Evolutionary conservation across 2,329 filamentous ascomycete species (phyloP).

Genomic region (Ambrosiella xylebori): DNA sequence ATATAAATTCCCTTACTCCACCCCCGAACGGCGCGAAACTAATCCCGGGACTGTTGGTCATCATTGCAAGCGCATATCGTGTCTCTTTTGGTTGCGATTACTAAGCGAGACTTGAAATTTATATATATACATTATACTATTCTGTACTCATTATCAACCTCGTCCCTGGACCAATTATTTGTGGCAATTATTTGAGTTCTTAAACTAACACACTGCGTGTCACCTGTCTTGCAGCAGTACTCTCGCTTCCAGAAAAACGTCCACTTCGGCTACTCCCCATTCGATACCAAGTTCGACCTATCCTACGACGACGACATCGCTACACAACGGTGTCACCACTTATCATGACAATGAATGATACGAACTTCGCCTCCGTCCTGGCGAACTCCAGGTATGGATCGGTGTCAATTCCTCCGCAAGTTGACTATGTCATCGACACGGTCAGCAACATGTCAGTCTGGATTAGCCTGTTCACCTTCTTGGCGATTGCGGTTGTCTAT

Average conservation of each 20-base stretch:
- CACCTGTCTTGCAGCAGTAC: background rate
- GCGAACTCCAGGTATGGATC: constrained; percentile 39
- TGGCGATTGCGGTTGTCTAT: constrained; percentile 60
- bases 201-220: background rate
- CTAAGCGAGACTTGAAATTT: constrained; percentile 7
- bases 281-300: background rate
- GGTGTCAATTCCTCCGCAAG: constrained; percentile 34
- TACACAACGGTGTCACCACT: background rate
- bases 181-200: background rate
- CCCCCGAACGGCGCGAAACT: constrained; percentile 7
- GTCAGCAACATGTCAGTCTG: constrained; percentile 29
- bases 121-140: background rate
- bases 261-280: background rate
- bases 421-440: constrained; percentile 37
- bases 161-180: background rate
- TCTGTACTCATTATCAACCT: background rate
- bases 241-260: background rate
- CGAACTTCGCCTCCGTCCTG: constrained; percentile 52
- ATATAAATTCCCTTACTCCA: background rate
- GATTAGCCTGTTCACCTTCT: constrained; percentile 39
- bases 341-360: constrained; percentile 31
- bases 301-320: background rate
- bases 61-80: constrained; percentile 8
- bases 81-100: constrained; percentile 3
- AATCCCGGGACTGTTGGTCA: constrained; percentile 1